These are phyloP conservation scores for Lupinus albus DNA, from an alignment of 306 rosid species.

Conservation along the genomic window DNA sequence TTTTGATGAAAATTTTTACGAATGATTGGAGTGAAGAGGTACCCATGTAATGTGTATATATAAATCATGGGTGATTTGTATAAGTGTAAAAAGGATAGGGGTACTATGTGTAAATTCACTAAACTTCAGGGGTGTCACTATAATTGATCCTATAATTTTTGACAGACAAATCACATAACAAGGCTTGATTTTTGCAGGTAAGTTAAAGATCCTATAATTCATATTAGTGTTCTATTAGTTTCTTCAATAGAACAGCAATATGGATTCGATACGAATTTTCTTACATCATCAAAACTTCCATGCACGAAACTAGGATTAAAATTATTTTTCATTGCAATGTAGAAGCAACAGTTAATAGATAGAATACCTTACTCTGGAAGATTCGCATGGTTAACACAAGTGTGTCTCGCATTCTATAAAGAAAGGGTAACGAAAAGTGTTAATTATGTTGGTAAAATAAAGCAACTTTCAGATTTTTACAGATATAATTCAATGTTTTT, in stretches of 20 bases:
- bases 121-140: no score
- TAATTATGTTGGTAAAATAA: conserved; percentile 29
- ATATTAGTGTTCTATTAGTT: conserved; percentile 7
- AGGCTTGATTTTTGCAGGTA: not conserved
- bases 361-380: conserved; percentile 86
- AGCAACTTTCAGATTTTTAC: conserved; percentile 26
- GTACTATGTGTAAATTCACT: no score
- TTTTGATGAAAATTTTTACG: no score
- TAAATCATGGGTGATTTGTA: no score
- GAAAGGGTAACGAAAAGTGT: conserved; percentile 35
- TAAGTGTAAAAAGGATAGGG: no score
- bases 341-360: conserved; percentile 19
- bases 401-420: conserved; percentile 83
- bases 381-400: conserved; percentile 87
- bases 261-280: not conserved
- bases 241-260: not conserved
- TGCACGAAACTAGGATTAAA: conserved; percentile 5
- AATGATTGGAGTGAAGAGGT: no score
- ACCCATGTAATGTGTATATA: no score
- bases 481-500: not conserved
- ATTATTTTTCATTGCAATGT: conserved; percentile 4
- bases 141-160: no score
- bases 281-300: conserved; percentile 16
- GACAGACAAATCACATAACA: not conserved
- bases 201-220: not conserved